A percentile compares a stretch with the other conserved stretches of the same genome.
phyloP scores from a whole-genome alignment of 2,329 filamentous ascomycete genomes.

The Fusarium chaquense region DNA sequence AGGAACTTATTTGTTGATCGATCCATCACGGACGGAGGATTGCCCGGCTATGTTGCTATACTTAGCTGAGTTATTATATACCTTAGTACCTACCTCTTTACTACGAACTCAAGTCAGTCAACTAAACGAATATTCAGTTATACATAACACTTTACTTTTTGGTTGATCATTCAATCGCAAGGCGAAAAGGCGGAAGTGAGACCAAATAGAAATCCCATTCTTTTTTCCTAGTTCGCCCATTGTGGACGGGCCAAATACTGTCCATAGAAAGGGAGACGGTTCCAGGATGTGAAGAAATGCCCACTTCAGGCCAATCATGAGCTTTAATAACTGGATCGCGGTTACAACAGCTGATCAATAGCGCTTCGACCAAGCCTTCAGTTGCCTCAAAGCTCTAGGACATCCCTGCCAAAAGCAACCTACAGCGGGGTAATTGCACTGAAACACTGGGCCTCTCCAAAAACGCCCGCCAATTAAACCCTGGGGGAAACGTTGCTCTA shows the following conservation, averaged over 20 bases:
- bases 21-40: conserved; percentile 1
- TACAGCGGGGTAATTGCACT: conserved; percentile 45
- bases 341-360: conserved; percentile 34
- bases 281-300: conserved; percentile 17
- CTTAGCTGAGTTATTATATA: conserved; percentile 8
- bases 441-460: conserved; percentile 42
- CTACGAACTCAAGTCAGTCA: too few relatives aligned
- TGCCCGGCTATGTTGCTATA: conserved; percentile 1
- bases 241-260: conserved; percentile 37
- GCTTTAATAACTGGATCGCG: conserved; percentile 19
- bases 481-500: conserved; percentile 38
- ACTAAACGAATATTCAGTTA: too few relatives aligned
- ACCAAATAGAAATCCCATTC: conserved; percentile 23
- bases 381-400: conserved; percentile 35
- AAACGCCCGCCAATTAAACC: conserved; percentile 39
- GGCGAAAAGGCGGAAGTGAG: conserved; percentile 24
- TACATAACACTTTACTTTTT: not conserved
- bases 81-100: too few relatives aligned
- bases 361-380: conserved; percentile 37
- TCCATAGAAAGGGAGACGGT: conserved; percentile 18
- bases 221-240: conserved; percentile 25
- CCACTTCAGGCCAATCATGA: conserved; percentile 24
- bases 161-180: conserved; percentile 29
- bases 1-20: conserved; percentile 17
- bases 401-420: conserved; percentile 37